phyloP scores from a whole-genome alignment of 176 grass and related monocot genomes.

The Otatea glauca region DNA sequence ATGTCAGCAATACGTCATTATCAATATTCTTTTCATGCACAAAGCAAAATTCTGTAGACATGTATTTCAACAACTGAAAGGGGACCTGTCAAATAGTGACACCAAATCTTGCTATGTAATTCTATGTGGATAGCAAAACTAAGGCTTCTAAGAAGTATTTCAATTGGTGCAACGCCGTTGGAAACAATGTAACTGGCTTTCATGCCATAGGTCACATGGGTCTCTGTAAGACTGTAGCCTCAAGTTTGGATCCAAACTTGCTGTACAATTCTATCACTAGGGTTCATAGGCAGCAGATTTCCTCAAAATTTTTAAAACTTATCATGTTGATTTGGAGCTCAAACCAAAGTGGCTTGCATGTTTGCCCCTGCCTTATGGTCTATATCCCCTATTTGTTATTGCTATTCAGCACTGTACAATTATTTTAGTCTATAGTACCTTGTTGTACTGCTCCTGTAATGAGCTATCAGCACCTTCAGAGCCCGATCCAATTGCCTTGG shows the following conservation, averaged over 20 bases:
- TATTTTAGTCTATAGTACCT: conserved; percentile 52
- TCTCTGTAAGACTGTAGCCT: background rate
- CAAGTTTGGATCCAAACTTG: conserved; percentile 13
- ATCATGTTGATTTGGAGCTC: conserved; percentile 14
- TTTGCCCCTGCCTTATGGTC: background rate
- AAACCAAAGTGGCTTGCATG: background rate
- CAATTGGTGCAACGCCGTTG: background rate
- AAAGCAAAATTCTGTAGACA: background rate
- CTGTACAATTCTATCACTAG: background rate
- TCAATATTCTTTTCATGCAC: conserved; percentile 4
- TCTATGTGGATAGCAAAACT: background rate
- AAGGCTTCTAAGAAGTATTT: conserved; percentile 11
- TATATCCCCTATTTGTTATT: background rate
- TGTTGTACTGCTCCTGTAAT: conserved; percentile 95
- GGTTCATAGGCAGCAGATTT: background rate
- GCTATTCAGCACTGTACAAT: background rate
- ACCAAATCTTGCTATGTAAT: background rate
- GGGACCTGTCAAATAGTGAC: background rate
- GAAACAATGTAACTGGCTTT: background rate
- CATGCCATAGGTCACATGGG: background rate
- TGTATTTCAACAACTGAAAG: background rate
- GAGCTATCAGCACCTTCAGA: conserved; percentile 99
- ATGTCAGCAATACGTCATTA: background rate
- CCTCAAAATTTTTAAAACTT: background rate
- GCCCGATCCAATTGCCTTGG: conserved; percentile 94